These are phyloP conservation scores for Volvox carteri DNA, from an alignment of 163 green algal species.

Conservation along the genomic window DNA sequence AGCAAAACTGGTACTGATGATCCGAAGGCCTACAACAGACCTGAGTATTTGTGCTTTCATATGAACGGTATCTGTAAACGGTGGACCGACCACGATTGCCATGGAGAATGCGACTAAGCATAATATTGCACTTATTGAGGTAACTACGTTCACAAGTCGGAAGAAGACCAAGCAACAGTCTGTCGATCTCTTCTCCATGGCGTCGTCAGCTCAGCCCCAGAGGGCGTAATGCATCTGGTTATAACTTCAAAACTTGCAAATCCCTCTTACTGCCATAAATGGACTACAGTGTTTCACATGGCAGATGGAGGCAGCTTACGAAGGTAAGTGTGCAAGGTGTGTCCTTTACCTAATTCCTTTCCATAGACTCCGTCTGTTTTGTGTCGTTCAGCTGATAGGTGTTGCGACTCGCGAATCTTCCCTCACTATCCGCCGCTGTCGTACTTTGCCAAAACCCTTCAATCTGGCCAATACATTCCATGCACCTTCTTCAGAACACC, in stretches of 20 bases:
- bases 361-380: no score
- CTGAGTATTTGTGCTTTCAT: conserved; percentile 23
- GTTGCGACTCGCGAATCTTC: no score
- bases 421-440: no score
- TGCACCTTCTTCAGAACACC: no score
- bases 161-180: conserved; percentile 36
- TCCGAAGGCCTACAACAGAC: background rate
- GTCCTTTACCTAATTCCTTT: no score
- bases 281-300: conserved; percentile 8
- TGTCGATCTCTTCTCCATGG: conserved; percentile 17
- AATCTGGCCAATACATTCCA: no score
- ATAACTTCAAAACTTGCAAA: no score
- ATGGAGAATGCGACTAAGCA: conserved; percentile 34
- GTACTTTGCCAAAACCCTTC: no score
- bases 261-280: no score
- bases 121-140: conserved; percentile 6
- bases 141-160: conserved; percentile 2
- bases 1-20: background rate
- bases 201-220: no score
- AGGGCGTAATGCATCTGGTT: no score
- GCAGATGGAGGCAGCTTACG: background rate
- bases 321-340: background rate
- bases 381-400: no score
- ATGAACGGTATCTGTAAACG: conserved; percentile 4
- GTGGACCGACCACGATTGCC: conserved; percentile 24